Percentiles rank a stretch among this genome's conserved stretches.
phyloP scores from a whole-genome alignment of 805 yeast species.

The Metschnikowia santaceciliae region DNA sequence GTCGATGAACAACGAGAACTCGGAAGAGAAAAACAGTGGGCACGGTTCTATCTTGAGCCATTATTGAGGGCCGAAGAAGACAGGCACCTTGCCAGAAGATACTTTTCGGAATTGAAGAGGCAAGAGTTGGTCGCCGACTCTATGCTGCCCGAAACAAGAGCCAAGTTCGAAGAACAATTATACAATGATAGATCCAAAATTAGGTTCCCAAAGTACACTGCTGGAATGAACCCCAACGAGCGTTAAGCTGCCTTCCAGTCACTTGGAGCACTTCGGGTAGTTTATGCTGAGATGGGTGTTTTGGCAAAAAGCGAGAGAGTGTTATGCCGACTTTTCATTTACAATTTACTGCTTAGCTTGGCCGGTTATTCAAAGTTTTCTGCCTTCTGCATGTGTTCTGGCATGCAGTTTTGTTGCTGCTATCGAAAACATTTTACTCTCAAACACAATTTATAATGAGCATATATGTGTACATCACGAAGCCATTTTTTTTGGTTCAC shows the following conservation, averaged over 20 bases:
- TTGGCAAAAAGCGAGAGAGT: neutral
- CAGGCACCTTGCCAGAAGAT: conserved; percentile 71
- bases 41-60: conserved; percentile 69
- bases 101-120: conserved; percentile 58
- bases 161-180: conserved; percentile 40
- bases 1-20: conserved; percentile 75
- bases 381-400: neutral
- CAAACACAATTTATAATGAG: neutral
- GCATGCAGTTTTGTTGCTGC: neutral
- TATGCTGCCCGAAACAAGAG: conserved; percentile 36
- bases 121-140: conserved; percentile 51
- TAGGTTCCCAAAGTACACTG: conserved; percentile 41
- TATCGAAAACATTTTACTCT: neutral
- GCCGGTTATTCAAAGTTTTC: neutral
- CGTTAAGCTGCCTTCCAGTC: conserved; percentile 11
- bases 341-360: neutral
- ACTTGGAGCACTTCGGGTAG: neutral
- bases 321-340: neutral
- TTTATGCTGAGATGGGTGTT: neutral
- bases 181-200: conserved; percentile 43
- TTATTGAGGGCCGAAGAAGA: conserved; percentile 78
- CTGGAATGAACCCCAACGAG: conserved; percentile 36
- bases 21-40: conserved; percentile 71
- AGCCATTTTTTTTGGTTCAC: neutral
- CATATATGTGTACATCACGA: neutral